phyloP scores from a whole-genome alignment of 805 yeast species.

The Wickerhamiella kurtzmanii region DNA sequence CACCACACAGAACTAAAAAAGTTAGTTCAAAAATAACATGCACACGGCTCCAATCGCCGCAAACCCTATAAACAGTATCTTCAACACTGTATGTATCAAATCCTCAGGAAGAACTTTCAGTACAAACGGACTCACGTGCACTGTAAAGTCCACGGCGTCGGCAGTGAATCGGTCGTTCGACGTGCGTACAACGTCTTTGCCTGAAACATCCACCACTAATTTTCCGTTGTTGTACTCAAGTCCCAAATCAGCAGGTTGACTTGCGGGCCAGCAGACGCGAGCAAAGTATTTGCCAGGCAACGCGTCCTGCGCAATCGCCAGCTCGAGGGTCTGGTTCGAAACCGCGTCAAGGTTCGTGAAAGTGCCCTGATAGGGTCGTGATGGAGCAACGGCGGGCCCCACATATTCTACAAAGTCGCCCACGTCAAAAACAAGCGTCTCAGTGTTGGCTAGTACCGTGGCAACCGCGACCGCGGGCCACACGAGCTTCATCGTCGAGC shows the following conservation, averaged over 20 bases:
- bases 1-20: no score
- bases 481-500: no score
- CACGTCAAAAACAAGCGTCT: slow-evolving; percentile 2
- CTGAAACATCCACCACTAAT: slow-evolving; percentile 5
- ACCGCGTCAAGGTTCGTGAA: neutral
- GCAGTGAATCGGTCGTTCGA: no score
- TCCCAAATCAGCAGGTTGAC: slow-evolving; percentile 21
- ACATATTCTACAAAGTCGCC: neutral
- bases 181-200: slow-evolving; percentile 7
- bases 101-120: slow-evolving; percentile 8
- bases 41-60: neutral
- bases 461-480: slow-evolving; percentile 3
- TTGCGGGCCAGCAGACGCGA: slow-evolving; percentile 27
- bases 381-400: neutral
- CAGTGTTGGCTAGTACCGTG: slow-evolving; percentile 11
- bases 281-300: slow-evolving; percentile 20
- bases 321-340: neutral
- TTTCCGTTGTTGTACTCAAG: slow-evolving; percentile 12
- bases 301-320: slow-evolving; percentile 1
- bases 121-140: slow-evolving; percentile 10
- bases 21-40: no score
- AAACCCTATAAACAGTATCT: neutral
- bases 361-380: neutral
- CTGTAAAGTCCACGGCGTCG: slow-evolving; percentile 5
- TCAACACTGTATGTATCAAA: slow-evolving; percentile 6